These are phyloP conservation scores for Geotrichum europaeum DNA, from an alignment of 1,139 yeast genomes.

Conservation along the genomic window DNA sequence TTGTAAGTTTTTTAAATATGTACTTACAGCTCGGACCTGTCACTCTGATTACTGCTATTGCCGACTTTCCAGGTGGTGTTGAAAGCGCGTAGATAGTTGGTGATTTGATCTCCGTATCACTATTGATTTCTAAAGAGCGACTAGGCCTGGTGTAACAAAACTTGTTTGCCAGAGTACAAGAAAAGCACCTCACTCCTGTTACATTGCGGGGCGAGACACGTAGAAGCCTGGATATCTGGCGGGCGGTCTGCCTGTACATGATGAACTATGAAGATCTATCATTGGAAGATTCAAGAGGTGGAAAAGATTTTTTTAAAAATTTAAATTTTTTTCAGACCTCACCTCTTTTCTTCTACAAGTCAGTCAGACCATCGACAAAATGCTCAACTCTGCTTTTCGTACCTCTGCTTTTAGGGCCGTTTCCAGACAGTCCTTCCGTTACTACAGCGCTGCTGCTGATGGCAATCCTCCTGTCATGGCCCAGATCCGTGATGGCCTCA, in stretches of 20 bases:
- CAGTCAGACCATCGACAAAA: not conserved
- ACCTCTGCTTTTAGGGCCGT: not conserved
- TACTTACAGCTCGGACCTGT: constrained; percentile 62
- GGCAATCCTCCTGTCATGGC: constrained; percentile 35
- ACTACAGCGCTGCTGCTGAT: constrained; percentile 16
- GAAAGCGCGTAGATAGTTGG: constrained; percentile 89
- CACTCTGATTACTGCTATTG: constrained; percentile 78
- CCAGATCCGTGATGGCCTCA: constrained; percentile 30
- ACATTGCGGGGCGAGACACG: not conserved
- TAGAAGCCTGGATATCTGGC: not conserved
- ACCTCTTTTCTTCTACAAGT: not conserved
- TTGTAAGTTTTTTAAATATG: constrained; percentile 47
- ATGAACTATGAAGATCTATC: not conserved
- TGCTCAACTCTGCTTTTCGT: constrained; percentile 10
- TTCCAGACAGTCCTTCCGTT: constrained; percentile 5
- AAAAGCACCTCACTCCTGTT: not conserved
- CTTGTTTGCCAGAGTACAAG: not conserved
- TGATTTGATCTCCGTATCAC: not conserved
- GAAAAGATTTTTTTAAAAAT: not conserved
- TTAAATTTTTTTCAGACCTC: not conserved
- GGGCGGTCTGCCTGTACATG: not conserved
- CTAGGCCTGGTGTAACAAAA: not conserved
- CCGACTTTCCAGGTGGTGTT: constrained; percentile 74
- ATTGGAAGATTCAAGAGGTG: not conserved
- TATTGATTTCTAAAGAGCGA: not conserved